Conservation (phyloP, 192 early-diverging fungal species). For the Coemansia sp. region DNA sequence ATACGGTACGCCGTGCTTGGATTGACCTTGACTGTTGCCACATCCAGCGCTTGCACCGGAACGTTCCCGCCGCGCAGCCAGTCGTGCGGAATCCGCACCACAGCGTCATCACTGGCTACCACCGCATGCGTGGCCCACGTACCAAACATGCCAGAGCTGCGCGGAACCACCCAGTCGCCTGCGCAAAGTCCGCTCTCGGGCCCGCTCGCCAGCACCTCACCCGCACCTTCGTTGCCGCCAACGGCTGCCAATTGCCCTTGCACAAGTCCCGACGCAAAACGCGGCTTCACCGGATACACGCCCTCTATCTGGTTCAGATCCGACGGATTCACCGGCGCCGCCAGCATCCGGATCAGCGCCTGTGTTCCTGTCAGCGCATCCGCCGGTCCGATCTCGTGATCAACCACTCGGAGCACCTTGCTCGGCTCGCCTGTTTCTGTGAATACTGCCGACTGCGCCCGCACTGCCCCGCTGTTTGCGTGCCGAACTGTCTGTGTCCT, state of each 20-base stretch:
- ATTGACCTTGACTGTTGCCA: slow-evolving; percentile 86
- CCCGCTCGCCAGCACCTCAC: slow-evolving; percentile 72
- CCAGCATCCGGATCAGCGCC: slow-evolving; percentile 80
- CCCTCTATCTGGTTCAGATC: slow-evolving; percentile 95
- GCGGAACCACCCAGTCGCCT: slow-evolving; percentile 79
- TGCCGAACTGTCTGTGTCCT: too few species aligned
- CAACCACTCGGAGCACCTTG: slow-evolving; percentile 25
- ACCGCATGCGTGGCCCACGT: slow-evolving; percentile 84
- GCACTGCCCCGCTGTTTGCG: neutral
- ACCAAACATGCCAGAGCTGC: slow-evolving; percentile 30
- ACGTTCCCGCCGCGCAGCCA: slow-evolving; percentile 33
- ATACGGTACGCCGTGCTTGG: slow-evolving; percentile 83
- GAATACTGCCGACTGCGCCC: slow-evolving; percentile 41
- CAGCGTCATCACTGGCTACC: slow-evolving; percentile 46
- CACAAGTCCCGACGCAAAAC: slow-evolving; percentile 4
- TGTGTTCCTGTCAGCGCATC: slow-evolving; percentile 18
- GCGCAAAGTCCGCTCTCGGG: slow-evolving; percentile 51
- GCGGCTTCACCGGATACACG: slow-evolving; percentile 76
- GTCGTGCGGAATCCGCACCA: slow-evolving; percentile 40
- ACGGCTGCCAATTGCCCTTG: slow-evolving; percentile 52
- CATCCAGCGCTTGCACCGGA: slow-evolving; percentile 38
- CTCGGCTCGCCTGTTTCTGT: slow-evolving; percentile 22
- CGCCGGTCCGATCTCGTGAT: slow-evolving; percentile 37
- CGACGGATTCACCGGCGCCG: slow-evolving; percentile 89
- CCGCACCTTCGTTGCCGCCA: slow-evolving; percentile 93